phyloP scores from a whole-genome alignment of 331 rosid genomes.

The Rosa hybrid region DNA sequence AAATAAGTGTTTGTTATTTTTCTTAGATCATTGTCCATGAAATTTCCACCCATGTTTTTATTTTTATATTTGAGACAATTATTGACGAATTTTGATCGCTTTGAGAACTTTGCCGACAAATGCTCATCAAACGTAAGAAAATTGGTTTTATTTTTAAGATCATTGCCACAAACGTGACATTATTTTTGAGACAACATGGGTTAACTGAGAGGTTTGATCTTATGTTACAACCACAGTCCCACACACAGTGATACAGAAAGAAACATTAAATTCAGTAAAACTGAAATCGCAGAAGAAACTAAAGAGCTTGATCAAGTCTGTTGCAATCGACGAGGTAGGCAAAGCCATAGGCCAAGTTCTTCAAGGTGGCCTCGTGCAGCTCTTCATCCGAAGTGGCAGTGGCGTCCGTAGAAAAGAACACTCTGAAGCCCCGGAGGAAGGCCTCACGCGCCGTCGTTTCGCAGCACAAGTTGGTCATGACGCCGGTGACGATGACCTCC shows the following conservation, averaged over 20 bases:
- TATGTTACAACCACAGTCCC: background rate
- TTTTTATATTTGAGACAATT: too few species aligned
- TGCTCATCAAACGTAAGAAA: too few species aligned
- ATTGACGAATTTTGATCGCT: too few species aligned
- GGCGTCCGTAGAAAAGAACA: constrained; percentile 67
- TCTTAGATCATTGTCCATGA: too few species aligned
- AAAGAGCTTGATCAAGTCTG: constrained; percentile 35
- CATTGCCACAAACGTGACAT: too few species aligned
- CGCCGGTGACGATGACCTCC: constrained; percentile 72
- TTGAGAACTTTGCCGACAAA: too few species aligned
- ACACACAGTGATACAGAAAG: background rate
- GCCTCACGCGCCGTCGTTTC: constrained; percentile 83
- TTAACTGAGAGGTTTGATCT: too few species aligned
- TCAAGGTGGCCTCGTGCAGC: constrained; percentile 67
- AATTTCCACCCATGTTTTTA: too few species aligned
- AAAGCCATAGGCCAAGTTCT: constrained; percentile 69
- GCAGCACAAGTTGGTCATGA: constrained; percentile 73
- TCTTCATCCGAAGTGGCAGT: constrained; percentile 51
- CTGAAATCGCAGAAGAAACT: background rate
- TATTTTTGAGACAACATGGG: too few species aligned
- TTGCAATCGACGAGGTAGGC: constrained; percentile 62
- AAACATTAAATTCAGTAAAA: background rate
- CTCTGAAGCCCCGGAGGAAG: constrained; percentile 59
- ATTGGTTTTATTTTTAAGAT: too few species aligned
- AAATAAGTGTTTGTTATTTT: too few species aligned